A percentile compares a stretch with the other conserved stretches of the same genome.
phyloP scores from a whole-genome alignment of 257 asterid species.

The Leonotis leonurus region DNA sequence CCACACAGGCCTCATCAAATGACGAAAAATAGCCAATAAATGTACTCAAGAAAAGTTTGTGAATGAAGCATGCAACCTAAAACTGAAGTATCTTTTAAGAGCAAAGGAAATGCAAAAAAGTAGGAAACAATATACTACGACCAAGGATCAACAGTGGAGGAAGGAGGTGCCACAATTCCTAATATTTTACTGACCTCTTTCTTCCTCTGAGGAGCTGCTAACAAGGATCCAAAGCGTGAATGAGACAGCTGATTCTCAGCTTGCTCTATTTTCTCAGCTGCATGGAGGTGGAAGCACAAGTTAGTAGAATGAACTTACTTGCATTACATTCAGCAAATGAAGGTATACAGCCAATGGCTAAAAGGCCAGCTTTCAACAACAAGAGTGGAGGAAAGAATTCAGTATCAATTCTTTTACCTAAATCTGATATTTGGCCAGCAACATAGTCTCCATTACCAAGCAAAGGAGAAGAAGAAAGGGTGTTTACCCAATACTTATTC shows the following conservation, averaged over 20 bases:
- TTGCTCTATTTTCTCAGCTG: constrained; percentile 97
- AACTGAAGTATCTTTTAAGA: background rate
- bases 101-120: background rate
- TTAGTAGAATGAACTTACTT: constrained; percentile 1
- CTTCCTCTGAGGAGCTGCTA: constrained; percentile 71
- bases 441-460: constrained; percentile 98
- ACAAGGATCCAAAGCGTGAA: constrained; percentile 71
- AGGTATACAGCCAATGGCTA: constrained; percentile 1
- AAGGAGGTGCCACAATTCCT: background rate
- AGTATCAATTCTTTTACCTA: constrained; percentile 40
- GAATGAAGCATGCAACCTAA: background rate
- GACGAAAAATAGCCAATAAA: background rate
- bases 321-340: constrained; percentile 4
- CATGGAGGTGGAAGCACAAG: constrained; percentile 16
- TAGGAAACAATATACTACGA: background rate
- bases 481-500: constrained; percentile 99
- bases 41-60: background rate
- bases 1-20: background rate
- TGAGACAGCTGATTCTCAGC: constrained; percentile 92
- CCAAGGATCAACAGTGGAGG: background rate
- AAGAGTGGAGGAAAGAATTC: constrained; percentile 4
- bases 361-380: background rate
- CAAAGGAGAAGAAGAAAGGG: constrained; percentile 95
- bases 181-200: constrained; percentile 58
- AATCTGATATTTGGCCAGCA: constrained; percentile 95